phyloP scores from a whole-genome alignment of 768 basidiomycete species.

The Serendipita vermifera region DNA sequence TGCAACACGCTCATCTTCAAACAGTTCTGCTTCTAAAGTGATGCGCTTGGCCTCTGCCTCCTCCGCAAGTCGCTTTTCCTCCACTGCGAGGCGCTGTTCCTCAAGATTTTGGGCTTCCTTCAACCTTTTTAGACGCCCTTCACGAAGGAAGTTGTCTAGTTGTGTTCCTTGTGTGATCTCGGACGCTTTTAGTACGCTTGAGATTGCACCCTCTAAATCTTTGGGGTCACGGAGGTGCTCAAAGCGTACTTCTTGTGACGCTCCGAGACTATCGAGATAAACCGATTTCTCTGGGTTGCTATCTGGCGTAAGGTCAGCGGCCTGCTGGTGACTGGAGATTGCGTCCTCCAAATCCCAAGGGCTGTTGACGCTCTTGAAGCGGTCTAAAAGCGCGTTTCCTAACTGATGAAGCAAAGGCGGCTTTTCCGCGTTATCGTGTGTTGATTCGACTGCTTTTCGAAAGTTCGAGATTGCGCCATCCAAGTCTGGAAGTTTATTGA shows the following conservation, averaged over 20 bases:
- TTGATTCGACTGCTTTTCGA: no score
- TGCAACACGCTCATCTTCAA: no score
- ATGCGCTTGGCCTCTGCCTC: not conserved
- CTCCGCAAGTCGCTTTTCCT: not conserved
- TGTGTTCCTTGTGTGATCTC: no score
- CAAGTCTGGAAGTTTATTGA: no score
- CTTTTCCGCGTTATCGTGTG: slow-evolving; percentile 11
- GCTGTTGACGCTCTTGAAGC: slow-evolving; percentile 13
- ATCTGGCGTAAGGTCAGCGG: slow-evolving; percentile 12
- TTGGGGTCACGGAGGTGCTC: not conserved
- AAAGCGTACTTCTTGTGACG: not conserved
- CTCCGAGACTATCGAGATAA: not conserved
- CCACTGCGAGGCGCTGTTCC: not conserved
- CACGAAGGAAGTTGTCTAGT: no score
- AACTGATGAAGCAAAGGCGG: slow-evolving; percentile 11
- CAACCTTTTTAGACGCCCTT: no score
- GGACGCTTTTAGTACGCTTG: no score
- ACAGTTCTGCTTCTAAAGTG: no score
- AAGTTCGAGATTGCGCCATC: no score
- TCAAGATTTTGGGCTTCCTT: not conserved
- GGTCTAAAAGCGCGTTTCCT: slow-evolving; percentile 5
- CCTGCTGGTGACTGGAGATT: slow-evolving; percentile 5
- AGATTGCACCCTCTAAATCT: not conserved
- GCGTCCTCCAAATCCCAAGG: slow-evolving; percentile 13
- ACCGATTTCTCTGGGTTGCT: not conserved